phyloP scores from a whole-genome alignment of 2,329 filamentous ascomycete genomes.

The Onygenales sp. region DNA sequence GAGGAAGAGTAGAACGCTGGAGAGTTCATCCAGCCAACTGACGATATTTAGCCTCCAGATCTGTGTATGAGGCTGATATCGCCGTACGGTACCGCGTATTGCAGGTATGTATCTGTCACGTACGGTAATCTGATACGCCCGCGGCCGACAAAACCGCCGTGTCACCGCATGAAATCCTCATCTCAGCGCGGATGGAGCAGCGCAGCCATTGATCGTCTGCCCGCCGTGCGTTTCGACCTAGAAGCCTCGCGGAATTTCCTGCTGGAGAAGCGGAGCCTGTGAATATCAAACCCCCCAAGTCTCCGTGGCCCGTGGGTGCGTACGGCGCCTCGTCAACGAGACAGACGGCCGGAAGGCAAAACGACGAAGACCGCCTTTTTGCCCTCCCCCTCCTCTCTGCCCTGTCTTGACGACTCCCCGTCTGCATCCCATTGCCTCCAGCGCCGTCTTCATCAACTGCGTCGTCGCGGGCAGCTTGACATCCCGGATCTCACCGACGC shows the following conservation, averaged over 20 bases:
- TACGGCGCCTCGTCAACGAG: not conserved
- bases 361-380: not conserved
- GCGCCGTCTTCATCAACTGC: not conserved
- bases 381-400: not conserved
- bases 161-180: too few relatives aligned
- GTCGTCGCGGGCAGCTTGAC: not conserved
- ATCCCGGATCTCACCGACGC: not conserved
- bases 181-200: not conserved
- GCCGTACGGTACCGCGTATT: too few relatives aligned
- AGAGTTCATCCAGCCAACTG: too few relatives aligned
- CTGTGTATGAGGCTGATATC: too few relatives aligned
- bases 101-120: too few relatives aligned
- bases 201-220: not conserved
- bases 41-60: too few relatives aligned
- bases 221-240: not conserved
- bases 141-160: too few relatives aligned
- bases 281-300: constrained; percentile 4
- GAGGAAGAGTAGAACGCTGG: too few relatives aligned
- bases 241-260: constrained; percentile 13
- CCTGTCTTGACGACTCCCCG: not conserved
- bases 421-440: not conserved
- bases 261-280: not conserved
- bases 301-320: not conserved
- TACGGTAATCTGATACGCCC: too few relatives aligned
- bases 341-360: not conserved